Base-by-base conservation (phyloP, 1,284 basidiomycete genomes). In the Rhodotorula sp. region DNA sequence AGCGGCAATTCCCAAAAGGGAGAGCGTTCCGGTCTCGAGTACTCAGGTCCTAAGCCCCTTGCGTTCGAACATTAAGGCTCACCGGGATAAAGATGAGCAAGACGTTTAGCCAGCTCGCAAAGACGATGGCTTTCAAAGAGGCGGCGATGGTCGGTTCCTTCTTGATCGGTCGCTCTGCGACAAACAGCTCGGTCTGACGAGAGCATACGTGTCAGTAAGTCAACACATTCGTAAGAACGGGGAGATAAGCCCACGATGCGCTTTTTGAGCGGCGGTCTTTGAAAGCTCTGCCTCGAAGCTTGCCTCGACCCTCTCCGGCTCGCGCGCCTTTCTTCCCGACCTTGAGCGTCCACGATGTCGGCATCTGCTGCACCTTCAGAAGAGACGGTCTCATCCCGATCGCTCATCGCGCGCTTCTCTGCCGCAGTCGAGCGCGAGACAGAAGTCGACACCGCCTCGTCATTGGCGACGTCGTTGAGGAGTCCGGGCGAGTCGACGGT, bases 61-160 rank as follows among this genome's bases (percentile, higher is more conserved):
- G 12, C 14, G 38, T 21, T 34, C 19, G 38, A 21, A n/a, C 7
- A 3, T n/a, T 45, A 7, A n/a, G n/a, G 10, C 58, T 28, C 26
- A 60, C 71, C 1, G 83, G 83, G 47, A 84, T 81, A 73, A 83
- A 83, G 28, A 84, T 75, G 47, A 84, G 79, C 21, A 84, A 77
- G 19, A 84, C 70, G 67, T 84, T 84, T 75, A 84, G 72, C 82
- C 82, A 84, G 31, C 77, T 80, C 12, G 79, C 80, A 43, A 74
- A 75, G 43, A 80, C 70, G 38, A 82, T 80, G 15, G 82, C 82
- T 57, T 77, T 77, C 52, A 81, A 57, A 60, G 79, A 80, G 23
- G 70, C 67, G 58, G 69, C 14, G 64, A 78, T 80, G 0, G 80
- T 81, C n/a, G 83, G 83, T 31, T 81, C 81, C 57, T 79, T 76